These are phyloP conservation scores for Cephaloascus albidus DNA, from an alignment of 805 yeast species.

Conservation along the genomic window DNA sequence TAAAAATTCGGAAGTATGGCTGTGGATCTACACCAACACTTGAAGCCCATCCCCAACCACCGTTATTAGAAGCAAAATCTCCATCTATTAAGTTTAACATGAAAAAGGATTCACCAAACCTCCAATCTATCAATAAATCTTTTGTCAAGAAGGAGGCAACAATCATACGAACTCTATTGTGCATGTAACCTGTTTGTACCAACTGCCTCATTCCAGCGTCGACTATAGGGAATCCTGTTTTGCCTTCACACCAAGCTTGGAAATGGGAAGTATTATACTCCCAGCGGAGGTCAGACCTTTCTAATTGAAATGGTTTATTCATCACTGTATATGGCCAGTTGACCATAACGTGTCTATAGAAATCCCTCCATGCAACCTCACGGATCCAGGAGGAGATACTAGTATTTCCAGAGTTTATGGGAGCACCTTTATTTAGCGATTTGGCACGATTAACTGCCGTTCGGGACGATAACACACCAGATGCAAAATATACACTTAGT, in stretches of 20 bases:
- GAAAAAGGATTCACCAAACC: constrained; percentile 45
- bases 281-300: constrained; percentile 31
- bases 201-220: constrained; percentile 52
- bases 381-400: constrained; percentile 37
- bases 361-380: constrained; percentile 53
- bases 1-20: constrained; percentile 48
- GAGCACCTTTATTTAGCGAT: constrained; percentile 16
- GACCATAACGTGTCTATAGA: constrained; percentile 37
- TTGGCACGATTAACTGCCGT: constrained; percentile 21
- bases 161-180: constrained; percentile 46
- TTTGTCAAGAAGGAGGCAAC: constrained; percentile 42
- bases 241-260: constrained; percentile 42
- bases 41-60: constrained; percentile 51
- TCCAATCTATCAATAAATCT: constrained; percentile 43
- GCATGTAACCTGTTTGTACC: constrained; percentile 41
- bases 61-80: constrained; percentile 45
- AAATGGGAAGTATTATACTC: constrained; percentile 30
- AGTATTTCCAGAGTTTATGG: constrained; percentile 16
- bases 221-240: constrained; percentile 46
- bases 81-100: constrained; percentile 38
- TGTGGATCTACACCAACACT: constrained; percentile 46
- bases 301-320: constrained; percentile 38
- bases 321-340: constrained; percentile 43
- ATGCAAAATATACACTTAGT: constrained; percentile 34
- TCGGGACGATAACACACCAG: constrained; percentile 37